Percentiles rank a stretch among this genome's conserved stretches.
These are phyloP conservation scores for Omphalotus guepiniiformis DNA, from an alignment of 768 basidiomycete species.

Conservation along the genomic window DNA sequence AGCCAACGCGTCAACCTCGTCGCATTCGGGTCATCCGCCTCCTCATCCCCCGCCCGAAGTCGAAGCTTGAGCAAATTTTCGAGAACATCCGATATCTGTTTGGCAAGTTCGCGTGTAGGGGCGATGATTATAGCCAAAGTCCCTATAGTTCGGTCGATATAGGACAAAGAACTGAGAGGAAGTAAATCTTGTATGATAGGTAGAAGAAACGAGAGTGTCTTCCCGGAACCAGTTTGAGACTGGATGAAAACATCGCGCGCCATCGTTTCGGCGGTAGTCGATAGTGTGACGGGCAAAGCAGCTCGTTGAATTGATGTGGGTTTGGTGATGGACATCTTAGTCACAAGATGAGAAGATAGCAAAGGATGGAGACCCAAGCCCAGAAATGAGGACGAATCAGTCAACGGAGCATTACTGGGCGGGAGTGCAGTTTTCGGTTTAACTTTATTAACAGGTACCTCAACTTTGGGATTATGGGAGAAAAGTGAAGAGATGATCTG, in stretches of 20 bases:
- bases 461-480: constrained; percentile 73
- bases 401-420: constrained; percentile 83
- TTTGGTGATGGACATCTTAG: constrained; percentile 76
- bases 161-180: constrained; percentile 83
- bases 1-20: constrained; percentile 79
- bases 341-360: constrained; percentile 68
- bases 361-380: constrained; percentile 84
- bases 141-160: constrained; percentile 92
- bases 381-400: constrained; percentile 70
- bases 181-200: constrained; percentile 95
- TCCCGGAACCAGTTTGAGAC: constrained; percentile 96
- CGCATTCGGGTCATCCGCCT: constrained; percentile 41
- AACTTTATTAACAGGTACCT: constrained; percentile 30
- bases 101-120: constrained; percentile 93
- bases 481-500: constrained; percentile 89
- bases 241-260: constrained; percentile 85
- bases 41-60: constrained; percentile 53
- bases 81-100: constrained; percentile 95
- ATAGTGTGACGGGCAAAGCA: constrained; percentile 53
- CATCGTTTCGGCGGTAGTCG: constrained; percentile 29
- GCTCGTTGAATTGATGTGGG: constrained; percentile 91
- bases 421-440: constrained; percentile 24
- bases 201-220: constrained; percentile 89
- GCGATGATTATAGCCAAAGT: constrained; percentile 93
- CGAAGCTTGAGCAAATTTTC: constrained; percentile 76